Evolutionary conservation across 148 eudicot species (phyloP), one percentile per base, ranked within the genome.

Genomic region (Heliamphora exappendiculata): DNA sequence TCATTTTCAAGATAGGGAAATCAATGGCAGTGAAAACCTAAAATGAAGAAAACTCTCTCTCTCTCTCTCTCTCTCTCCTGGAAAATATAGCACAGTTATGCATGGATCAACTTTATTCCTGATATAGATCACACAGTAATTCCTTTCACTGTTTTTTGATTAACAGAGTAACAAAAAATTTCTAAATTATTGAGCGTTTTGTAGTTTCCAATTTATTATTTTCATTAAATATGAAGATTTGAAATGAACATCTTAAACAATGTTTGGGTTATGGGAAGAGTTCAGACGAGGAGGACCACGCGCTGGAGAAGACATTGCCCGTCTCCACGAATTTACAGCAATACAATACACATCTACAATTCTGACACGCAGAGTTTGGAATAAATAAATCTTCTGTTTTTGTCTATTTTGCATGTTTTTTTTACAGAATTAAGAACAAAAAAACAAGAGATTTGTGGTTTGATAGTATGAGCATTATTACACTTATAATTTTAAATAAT

Each of bases 281-380:
- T n/a, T n/a, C 91, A 81, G 63, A 68, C 69, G 81, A 58, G 80
- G 87, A 83, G 67, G 73, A 79, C 82, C 94, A 92, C 87, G 89
- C 87, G 97, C 83, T 80, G 65, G 76, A 51, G 72, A 59, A 83
- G 84, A 85, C 86, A 81, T 75, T 82, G 91, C 86, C 81, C 78
- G 85, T 87, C 84, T 84, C 88, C 82, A 83, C 80, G 72, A 76
- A 83, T 69, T 74, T 74, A 75, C 79, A 65, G 33, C 72, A 70
- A 33, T 62, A 55, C 20, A 58, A n/a, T n/a, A n/a, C n/a, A n/a
- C 24, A 39, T n/a, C 5, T 37, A 71, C 79, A 81, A 4, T 62
- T 51, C 3, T 19, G 20, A 3, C 4, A 2, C 12, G 1, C 4
- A 9, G 2, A 9, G 55, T 51, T 2, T 16, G 4, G 7, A 8